Conservation (phyloP, 1,139 yeast species). For the Hyphopichia khmerensis region DNA sequence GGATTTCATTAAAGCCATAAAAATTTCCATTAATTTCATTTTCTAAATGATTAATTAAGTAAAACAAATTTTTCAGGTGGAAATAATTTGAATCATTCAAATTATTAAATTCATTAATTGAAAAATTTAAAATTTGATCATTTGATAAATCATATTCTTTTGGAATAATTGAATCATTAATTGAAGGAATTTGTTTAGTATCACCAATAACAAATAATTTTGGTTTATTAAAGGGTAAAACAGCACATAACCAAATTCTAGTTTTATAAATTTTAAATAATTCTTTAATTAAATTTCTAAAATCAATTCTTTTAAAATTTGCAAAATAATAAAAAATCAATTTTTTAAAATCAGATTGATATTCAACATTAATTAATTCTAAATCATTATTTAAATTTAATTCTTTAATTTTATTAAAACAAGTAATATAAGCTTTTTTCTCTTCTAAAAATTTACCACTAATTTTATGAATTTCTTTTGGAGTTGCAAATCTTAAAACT, state of each 20-base stretch:
- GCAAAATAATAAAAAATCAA: conserved; percentile 85
- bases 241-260: conserved; percentile 96
- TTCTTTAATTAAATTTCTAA: conserved; percentile 88
- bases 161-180: conserved; percentile 23
- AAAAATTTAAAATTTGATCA: conserved; percentile 43
- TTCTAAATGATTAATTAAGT: conserved; percentile 33
- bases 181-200: neutral
- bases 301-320: conserved; percentile 81
- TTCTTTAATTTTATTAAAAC: conserved; percentile 46
- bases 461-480: conserved; percentile 44
- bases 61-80: conserved; percentile 41
- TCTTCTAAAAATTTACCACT: conserved; percentile 48
- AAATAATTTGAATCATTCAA: conserved; percentile 40
- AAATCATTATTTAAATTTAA: conserved; percentile 39
- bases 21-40: conserved; percentile 39
- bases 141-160: conserved; percentile 41
- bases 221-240: conserved; percentile 44
- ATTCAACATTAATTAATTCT: conserved; percentile 73
- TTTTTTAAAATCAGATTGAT: conserved; percentile 93
- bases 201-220: conserved; percentile 22
- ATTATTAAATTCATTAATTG: conserved; percentile 36
- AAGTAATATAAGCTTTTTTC: conserved; percentile 46
- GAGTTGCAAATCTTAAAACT: conserved; percentile 49
- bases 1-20: conserved; percentile 32
- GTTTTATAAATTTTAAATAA: conserved; percentile 92